Percentiles rank a stretch among this genome's conserved stretches.
Evolutionary conservation across 1,284 basidiomycete species (phyloP).

Genomic region (Ceratobasidium sp.): DNA sequence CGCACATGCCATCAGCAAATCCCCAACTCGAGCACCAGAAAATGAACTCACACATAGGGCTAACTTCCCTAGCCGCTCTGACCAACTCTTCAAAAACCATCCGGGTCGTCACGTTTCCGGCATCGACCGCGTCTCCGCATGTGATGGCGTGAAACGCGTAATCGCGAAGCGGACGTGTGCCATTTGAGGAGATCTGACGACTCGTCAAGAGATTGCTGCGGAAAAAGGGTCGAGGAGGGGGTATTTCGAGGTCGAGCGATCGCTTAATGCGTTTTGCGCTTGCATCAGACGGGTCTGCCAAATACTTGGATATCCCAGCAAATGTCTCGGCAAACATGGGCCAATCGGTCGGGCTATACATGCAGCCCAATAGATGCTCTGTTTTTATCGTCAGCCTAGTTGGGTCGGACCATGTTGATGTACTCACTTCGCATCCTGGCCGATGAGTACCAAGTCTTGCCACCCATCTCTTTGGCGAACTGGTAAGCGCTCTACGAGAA

Average conservation of each 20-base stretch:
- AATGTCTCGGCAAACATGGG: not conserved
- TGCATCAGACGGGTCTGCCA: no score
- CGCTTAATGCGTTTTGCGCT: not conserved
- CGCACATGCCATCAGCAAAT: not conserved
- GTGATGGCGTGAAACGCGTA: constrained; percentile 17
- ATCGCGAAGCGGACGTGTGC: no score
- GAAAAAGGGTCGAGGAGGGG: no score
- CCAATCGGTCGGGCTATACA: not conserved
- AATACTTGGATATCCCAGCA: no score
- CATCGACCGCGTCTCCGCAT: constrained; percentile 37
- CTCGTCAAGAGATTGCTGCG: no score
- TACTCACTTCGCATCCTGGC: constrained; percentile 21
- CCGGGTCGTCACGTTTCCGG: constrained; percentile 11
- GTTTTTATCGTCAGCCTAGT: no score
- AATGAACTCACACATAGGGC: not conserved
- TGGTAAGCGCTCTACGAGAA: not conserved
- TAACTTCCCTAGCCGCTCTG: not conserved
- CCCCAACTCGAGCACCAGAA: not conserved
- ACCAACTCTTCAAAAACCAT: not conserved
- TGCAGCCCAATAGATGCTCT: not conserved
- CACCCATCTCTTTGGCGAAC: not conserved
- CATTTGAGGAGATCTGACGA: not conserved
- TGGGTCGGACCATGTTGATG: no score
- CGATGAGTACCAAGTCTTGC: not conserved
- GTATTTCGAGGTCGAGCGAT: no score